phyloP scores from a whole-genome alignment of 2,329 filamentous ascomycete genomes.

The Aspergillus latus region DNA sequence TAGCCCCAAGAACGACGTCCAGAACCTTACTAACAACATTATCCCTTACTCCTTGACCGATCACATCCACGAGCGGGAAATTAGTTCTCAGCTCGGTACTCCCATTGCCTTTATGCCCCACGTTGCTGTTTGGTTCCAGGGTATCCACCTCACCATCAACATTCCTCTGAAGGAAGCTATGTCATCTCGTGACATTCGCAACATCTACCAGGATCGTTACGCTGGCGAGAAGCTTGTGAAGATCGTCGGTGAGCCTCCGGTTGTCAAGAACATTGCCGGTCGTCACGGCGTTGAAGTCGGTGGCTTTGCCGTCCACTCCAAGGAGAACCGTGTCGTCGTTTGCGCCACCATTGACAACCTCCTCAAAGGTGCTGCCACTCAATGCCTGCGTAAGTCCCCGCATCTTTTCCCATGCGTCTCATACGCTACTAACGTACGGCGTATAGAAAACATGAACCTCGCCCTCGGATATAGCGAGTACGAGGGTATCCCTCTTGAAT shows the following conservation, averaged over 20 bases:
- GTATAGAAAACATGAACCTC: conserved; percentile 84
- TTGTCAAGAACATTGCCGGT: conserved; percentile 79
- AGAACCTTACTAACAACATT: conserved; percentile 79
- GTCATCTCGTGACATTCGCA: conserved; percentile 86
- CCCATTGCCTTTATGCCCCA: conserved; percentile 86
- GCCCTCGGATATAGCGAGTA: conserved; percentile 87
- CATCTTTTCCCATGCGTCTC: conserved; percentile 12
- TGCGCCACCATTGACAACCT: conserved; percentile 93
- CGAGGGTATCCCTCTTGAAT: conserved; percentile 73
- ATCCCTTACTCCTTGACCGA: conserved; percentile 89
- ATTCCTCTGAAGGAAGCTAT: conserved; percentile 84
- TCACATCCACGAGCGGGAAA: conserved; percentile 93
- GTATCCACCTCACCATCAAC: conserved; percentile 86
- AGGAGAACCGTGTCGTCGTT: conserved; percentile 88
- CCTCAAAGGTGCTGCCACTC: conserved; percentile 87
- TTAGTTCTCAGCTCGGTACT: conserved; percentile 72
- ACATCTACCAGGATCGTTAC: conserved; percentile 94
- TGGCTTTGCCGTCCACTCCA: conserved; percentile 87
- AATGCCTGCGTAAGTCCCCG: conserved; percentile 75
- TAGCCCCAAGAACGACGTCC: conserved; percentile 87
- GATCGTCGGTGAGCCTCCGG: conserved; percentile 81
- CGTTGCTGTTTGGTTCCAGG: conserved; percentile 95
- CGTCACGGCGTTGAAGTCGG: conserved; percentile 93
- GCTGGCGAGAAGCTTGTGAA: conserved; percentile 95
- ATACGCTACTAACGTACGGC: conserved; percentile 7